Evolutionary conservation across 805 yeast genomes (phyloP).

Genomic region (Myxozyma sirexii): DNA sequence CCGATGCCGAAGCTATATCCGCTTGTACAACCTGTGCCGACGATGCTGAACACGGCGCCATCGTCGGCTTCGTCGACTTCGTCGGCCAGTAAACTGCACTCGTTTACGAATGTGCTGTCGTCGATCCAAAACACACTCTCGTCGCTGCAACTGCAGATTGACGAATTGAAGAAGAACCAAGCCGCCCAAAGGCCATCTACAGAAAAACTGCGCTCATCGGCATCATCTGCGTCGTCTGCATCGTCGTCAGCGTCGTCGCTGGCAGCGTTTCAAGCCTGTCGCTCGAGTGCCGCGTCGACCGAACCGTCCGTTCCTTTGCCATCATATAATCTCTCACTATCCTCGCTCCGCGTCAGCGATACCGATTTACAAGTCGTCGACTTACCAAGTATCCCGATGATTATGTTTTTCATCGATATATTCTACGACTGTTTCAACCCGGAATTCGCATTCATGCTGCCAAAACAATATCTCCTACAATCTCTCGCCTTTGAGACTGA

Average conservation of each 20-base stretch:
- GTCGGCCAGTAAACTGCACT: neutral
- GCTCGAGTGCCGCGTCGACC: neutral
- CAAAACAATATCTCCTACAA: constrained; percentile 16
- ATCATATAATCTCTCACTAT: neutral
- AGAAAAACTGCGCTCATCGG: neutral
- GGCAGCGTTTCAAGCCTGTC: neutral
- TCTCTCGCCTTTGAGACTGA: constrained; percentile 18
- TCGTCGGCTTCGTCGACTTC: neutral
- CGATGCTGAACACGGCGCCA: neutral
- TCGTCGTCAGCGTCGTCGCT: neutral
- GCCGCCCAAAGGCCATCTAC: neutral
- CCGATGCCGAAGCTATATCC: neutral
- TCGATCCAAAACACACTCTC: constrained; percentile 18
- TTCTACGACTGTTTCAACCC: constrained; percentile 30
- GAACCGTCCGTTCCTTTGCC: neutral
- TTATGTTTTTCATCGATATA: constrained; percentile 22
- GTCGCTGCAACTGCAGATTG: constrained; percentile 27
- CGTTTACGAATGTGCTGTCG: constrained; percentile 4
- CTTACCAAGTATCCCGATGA: constrained; percentile 18
- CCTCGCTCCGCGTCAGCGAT: constrained; percentile 2
- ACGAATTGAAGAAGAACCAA: constrained; percentile 2
- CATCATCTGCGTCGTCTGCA: neutral
- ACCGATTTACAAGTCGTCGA: constrained; percentile 15
- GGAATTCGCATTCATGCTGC: constrained; percentile 26
- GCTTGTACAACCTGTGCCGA: neutral